Evolutionary conservation across 2,329 filamentous ascomycete genomes (phyloP).

Genomic region (Botrytis squamosa): DNA sequence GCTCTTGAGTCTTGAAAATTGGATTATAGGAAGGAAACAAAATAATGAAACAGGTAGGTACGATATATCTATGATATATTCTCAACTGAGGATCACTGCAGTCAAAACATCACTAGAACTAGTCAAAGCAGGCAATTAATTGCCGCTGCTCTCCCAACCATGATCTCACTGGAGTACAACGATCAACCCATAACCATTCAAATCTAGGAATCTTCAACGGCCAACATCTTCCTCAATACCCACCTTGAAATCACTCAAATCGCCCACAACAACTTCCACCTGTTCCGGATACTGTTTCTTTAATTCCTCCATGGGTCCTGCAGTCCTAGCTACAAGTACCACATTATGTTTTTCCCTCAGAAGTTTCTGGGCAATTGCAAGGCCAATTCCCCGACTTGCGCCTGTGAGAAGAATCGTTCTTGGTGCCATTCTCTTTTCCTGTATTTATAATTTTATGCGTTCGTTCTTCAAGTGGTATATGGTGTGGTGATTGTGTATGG

Average conservation of each 20-base stretch:
- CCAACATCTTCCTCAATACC: slow-evolving; percentile 17
- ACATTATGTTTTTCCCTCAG: slow-evolving; percentile 56
- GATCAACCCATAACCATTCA: background rate
- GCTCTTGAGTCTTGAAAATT: no score
- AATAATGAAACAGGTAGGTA: background rate
- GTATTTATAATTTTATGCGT: background rate
- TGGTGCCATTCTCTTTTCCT: slow-evolving; percentile 45
- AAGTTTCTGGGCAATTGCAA: slow-evolving; percentile 54
- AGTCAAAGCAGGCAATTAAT: background rate
- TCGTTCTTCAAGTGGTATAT: background rate
- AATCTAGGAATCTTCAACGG: background rate
- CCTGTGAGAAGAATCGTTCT: slow-evolving; percentile 71
- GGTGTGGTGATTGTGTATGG: background rate
- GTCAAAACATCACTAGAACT: background rate
- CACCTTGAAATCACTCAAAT: slow-evolving; percentile 55
- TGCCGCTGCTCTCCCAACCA: background rate
- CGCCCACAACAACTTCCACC: slow-evolving; percentile 56
- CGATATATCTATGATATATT: background rate
- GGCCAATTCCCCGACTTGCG: slow-evolving; percentile 62
- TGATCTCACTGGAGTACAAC: background rate
- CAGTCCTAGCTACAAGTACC: slow-evolving; percentile 57
- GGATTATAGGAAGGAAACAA: background rate
- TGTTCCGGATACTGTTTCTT: slow-evolving; percentile 52
- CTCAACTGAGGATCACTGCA: background rate
- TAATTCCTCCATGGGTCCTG: slow-evolving; percentile 49